These are phyloP conservation scores for Medicago lupulina DNA, from an alignment of 306 rosid species.

Conservation along the genomic window DNA sequence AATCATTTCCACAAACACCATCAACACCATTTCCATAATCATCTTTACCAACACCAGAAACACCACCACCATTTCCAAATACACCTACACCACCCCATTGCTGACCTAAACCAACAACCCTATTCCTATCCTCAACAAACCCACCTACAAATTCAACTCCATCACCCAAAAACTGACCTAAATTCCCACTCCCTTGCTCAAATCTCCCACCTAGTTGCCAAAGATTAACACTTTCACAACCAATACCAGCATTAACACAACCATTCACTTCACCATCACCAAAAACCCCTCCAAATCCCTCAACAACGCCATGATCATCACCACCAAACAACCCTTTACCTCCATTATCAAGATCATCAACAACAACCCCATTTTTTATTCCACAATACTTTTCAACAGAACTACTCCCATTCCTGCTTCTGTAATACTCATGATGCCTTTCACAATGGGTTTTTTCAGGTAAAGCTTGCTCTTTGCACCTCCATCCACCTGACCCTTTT, in stretches of 20 bases:
- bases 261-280: conserved; percentile 40
- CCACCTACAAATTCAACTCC: conserved; percentile 42
- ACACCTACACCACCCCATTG: conserved; percentile 38
- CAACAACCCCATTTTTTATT: conserved; percentile 8
- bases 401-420: conserved; percentile 1
- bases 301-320: neutral
- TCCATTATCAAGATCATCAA: neutral
- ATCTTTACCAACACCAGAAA: conserved; percentile 35
- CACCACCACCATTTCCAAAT: conserved; percentile 36
- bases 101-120: conserved; percentile 33
- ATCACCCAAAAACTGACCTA: conserved; percentile 38
- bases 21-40: neutral
- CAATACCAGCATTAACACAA: conserved; percentile 32
- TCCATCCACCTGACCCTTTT: conserved; percentile 33
- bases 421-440: conserved; percentile 3
- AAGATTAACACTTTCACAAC: conserved; percentile 34
- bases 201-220: conserved; percentile 36
- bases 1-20: conserved; percentile 35
- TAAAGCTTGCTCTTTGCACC: conserved; percentile 47
- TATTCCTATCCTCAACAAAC: conserved; percentile 25
- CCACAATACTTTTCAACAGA: conserved; percentile 15
- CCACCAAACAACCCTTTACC: conserved; percentile 20
- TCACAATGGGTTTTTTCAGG: conserved; percentile 28
- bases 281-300: conserved; percentile 35
- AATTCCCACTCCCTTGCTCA: conserved; percentile 36